Evolutionary conservation across 305 asterid species (phyloP).

Genomic region (Caryopteris hybrid): DNA sequence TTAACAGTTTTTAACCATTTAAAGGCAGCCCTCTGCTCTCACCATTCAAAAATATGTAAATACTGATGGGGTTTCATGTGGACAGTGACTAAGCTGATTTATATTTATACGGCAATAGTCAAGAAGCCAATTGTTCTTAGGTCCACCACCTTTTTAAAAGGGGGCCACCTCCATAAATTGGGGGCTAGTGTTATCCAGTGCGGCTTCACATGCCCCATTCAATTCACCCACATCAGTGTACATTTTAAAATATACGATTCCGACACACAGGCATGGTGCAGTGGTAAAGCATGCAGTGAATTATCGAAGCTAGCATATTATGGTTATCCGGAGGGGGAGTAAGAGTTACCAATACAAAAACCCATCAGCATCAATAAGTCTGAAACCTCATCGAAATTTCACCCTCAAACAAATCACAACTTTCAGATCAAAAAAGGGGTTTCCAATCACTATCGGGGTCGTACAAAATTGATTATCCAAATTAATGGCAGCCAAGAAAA

Average conservation of each 20-base stretch:
- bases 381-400: slow-evolving; percentile 17
- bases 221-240: slow-evolving; percentile 43
- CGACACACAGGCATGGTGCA: neutral
- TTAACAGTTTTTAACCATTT: slow-evolving; percentile 12
- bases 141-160: slow-evolving; percentile 36
- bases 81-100: slow-evolving; percentile 29
- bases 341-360: slow-evolving; percentile 23
- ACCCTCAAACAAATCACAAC: slow-evolving; percentile 36
- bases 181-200: slow-evolving; percentile 33
- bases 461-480: slow-evolving; percentile 11
- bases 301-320: neutral
- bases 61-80: slow-evolving; percentile 25
- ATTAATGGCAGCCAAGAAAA: slow-evolving; percentile 15
- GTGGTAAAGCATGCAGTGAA: neutral
- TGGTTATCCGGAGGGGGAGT: neutral
- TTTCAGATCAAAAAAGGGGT: slow-evolving; percentile 26
- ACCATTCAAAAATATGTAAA: slow-evolving; percentile 19
- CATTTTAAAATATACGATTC: slow-evolving; percentile 10
- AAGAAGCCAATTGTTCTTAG: slow-evolving; percentile 31
- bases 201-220: slow-evolving; percentile 61
- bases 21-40: slow-evolving; percentile 8
- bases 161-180: slow-evolving; percentile 56
- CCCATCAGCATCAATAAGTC: slow-evolving; percentile 28
- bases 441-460: slow-evolving; percentile 12
- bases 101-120: slow-evolving; percentile 27